These are phyloP conservation scores for Candida sanyaensis DNA, from an alignment of 1,139 yeast species.

Conservation along the genomic window DNA sequence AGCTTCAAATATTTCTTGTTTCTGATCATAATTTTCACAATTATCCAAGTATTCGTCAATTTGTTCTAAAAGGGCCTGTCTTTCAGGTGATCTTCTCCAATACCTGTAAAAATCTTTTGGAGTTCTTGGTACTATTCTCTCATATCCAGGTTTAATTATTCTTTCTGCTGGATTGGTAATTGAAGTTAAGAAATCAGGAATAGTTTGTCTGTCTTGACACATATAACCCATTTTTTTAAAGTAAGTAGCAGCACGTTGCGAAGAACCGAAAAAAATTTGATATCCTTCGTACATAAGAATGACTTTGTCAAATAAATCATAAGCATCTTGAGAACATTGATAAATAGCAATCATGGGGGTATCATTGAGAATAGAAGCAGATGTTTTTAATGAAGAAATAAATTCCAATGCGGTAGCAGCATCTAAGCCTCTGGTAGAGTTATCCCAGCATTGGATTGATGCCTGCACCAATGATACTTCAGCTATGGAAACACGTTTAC, in stretches of 20 bases:
- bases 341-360: constrained; percentile 77
- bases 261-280: constrained; percentile 58
- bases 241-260: constrained; percentile 44
- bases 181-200: constrained; percentile 56
- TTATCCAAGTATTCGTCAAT: constrained; percentile 20
- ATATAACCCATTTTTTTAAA: constrained; percentile 52
- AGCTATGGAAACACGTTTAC: constrained; percentile 47
- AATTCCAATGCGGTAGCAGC: constrained; percentile 71
- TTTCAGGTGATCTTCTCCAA: constrained; percentile 27
- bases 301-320: constrained; percentile 69
- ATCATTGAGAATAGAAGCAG: constrained; percentile 58
- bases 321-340: constrained; percentile 43
- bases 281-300: constrained; percentile 53
- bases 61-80: constrained; percentile 16
- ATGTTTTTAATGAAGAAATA: constrained; percentile 63
- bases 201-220: constrained; percentile 75
- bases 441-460: constrained; percentile 58
- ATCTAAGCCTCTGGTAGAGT: constrained; percentile 62
- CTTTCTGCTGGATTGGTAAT: constrained; percentile 72
- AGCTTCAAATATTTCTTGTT: constrained; percentile 36
- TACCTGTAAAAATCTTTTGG: constrained; percentile 24
- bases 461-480: constrained; percentile 43
- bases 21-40: constrained; percentile 18
- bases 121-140: constrained; percentile 25
- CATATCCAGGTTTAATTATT: constrained; percentile 49